Evolutionary conservation across 2,329 filamentous ascomycete species (phyloP), one percentile per base, ranked within the genome.

Genomic region (Fusarium vanettenii): DNA sequence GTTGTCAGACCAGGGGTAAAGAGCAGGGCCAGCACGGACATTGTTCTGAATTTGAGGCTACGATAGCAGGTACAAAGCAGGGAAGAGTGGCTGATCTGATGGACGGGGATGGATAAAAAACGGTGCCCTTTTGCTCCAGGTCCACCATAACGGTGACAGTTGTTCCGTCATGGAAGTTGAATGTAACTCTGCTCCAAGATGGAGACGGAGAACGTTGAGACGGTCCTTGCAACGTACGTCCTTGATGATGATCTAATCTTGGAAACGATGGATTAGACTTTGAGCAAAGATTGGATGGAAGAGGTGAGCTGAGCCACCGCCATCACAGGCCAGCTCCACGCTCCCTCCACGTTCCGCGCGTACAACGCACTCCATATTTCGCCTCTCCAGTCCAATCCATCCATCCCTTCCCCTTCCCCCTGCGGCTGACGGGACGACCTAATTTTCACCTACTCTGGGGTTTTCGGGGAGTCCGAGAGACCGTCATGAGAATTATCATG

Each of bases 261-360:
- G 57, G 31, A 27, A 33, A 25, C 9, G 33, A 59, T 59, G 31
- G 55, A 39, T 59, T 29, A 64, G 61, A 55, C 45, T 35, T 33
- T 39, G 48, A n/a, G 11, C 48, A 37, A 55, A 56, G 31, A 64
- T 64, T 64, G 61, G 50, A 62, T 7, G 27, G n/a, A 43, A 29
- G 25, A 27, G 9, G 29, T 31, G 48, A 29, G 48, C 48, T 52
- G 10, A 52, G 48, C 48, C 48, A 52, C 48, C 48, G 27, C 25
- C 48, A 29, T 52, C 59, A 14, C 16, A 10, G 10, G 33, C 13
- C 31, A 59, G n/a, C 56, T 43, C 62, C 50, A 68, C 22, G 62
- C 52, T 75, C 55, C 63, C 45, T 75, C 55, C 55, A 66, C 41
- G 14, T 33, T 66, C 73, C 70, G 60, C 70, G 64, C 73, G 72